Evolutionary conservation across 495 filamentous ascomycete species (phyloP), one percentile per base, ranked within the genome.

Genomic region (Neurospora sp.): DNA sequence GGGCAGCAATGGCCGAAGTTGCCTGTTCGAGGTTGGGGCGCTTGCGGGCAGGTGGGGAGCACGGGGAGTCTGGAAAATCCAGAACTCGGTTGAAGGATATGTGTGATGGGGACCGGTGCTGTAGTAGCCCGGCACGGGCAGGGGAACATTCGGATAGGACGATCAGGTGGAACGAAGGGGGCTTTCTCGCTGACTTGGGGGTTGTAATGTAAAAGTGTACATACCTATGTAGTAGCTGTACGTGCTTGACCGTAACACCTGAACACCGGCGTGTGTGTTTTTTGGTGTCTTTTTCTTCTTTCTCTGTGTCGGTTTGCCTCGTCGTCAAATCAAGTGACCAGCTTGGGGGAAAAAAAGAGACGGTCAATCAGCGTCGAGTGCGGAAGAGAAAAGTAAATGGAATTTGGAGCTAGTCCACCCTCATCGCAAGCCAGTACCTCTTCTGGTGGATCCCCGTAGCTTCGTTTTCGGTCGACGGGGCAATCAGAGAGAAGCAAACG

Each of bases 1-100:
- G 79, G 79, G 79, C 79, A 80, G 79, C 79, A 80, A 80, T 72
- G 38, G 69, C n/a, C 12, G 35, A 48, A 53, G 71, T 73, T 70
- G 72, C 71, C 69, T 69, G 75, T 71, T 71, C 70, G 72, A 40
- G 68, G 17, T 53, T 45, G 53, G 70, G 70, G 68, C 41, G 74
- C 48, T 71, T 48, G 69, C 35, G 73, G 61, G 69, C 31, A 68
- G 72, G 76, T 75, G 77, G 73, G 77, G 72, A 75, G 59, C 72
- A 68, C 69, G 73, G 71, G 69, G 59, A 76, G 45, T 61, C 53
- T 69, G 38, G 71, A 45, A 72, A 65, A 74, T 65, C 39, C 45
- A 70, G 68, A 75, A 73, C 71, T 76, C 73, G 76, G 74, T 70
- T 45, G 71, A 72, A 73, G 68, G 71, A 70, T 70, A 72, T 70